These are phyloP conservation scores for Lasiosphaeria ovina DNA, from an alignment of 495 filamentous ascomycete species.

Conservation along the genomic window DNA sequence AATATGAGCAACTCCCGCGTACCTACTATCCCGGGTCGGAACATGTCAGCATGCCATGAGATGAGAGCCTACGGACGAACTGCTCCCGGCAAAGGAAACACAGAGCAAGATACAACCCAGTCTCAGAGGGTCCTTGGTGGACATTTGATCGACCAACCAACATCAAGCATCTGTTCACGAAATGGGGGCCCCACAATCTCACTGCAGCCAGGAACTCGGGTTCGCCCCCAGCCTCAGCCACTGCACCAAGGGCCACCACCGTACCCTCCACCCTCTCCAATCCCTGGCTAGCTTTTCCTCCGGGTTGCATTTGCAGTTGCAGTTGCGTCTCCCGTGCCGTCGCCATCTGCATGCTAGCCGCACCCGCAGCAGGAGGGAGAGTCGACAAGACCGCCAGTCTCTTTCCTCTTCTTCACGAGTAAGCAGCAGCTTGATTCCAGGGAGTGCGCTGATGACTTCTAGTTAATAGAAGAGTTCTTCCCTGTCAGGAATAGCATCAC, in stretches of 20 bases:
- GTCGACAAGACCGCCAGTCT: background rate
- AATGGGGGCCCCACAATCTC: conserved; percentile 1
- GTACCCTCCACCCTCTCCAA: conserved; percentile 1
- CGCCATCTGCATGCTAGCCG: conserved; percentile 1
- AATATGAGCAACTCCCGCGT: background rate
- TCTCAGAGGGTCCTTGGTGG: conserved; percentile 19
- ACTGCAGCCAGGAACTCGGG: conserved; percentile 32
- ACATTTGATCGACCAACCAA: background rate
- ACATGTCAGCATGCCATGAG: conserved; percentile 2
- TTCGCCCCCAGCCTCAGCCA: conserved; percentile 9
- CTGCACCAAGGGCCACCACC: background rate
- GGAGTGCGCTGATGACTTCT: too few relatives aligned
- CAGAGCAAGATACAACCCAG: background rate
- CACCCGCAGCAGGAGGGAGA: background rate
- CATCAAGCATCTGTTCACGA: background rate
- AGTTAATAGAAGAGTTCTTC: too few relatives aligned
- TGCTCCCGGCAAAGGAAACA: conserved; percentile 14
- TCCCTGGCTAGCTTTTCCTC: background rate
- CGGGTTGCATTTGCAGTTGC: conserved; percentile 5
- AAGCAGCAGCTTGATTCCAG: too few relatives aligned
- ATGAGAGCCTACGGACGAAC: conserved; percentile 14
- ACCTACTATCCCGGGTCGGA: background rate
- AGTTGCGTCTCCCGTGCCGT: conserved; percentile 11
- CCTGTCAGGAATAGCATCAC: too few relatives aligned
- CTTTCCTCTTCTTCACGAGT: too few relatives aligned